Evolutionary conservation across 2,329 filamentous ascomycete genomes (phyloP), one percentile per base, ranked within the genome.

Genomic region (Uncinocarpus reesii): DNA sequence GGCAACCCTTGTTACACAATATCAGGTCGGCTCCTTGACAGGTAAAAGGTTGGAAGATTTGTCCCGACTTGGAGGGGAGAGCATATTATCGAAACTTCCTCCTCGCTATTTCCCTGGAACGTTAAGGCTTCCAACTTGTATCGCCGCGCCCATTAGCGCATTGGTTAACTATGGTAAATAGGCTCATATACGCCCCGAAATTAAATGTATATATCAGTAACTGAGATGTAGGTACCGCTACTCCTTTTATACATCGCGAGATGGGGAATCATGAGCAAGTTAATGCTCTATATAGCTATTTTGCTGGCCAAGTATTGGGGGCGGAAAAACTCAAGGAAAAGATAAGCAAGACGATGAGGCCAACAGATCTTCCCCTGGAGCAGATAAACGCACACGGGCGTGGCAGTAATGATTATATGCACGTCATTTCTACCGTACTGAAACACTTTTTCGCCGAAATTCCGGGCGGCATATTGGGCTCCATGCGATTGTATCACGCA

Each of bases 31-130:
- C 35, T 61, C 62, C 8, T 51, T 71, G 44, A 60, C 54, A 38
- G 65, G 63, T n/a, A 65, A 55, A 40, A 55, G 59, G 10, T 36
- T 72, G 13, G 68, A 71, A 43, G 62, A 59, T n/a, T 57, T 72
- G 16, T 60, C 66, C 38, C 65, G 66, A 10, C 59, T 72, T 20
- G 69, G 70, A 41, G 70, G 70, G 5, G 58, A 68, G 48, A 64
- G 65, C 49, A 60, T 63, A 48, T 53, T 72, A 16, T 32, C 45
- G 26, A 58, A 55, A 5, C 56, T 69, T 4, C 66, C 66, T 1
- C 49, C 44, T 1, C 61, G 66, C 11, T 64, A 68, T 54, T 62
- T 62, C 3, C 66, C 68, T n/a, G 58, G 57, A 10, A 57, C 60
- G 3, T 55, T 71, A 43, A 60, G 60, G 37, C 57, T 72, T 13